Evolutionary conservation across 73 alveolate genomes (phyloP).

Genomic region (Paramecium pentaurelia): DNA sequence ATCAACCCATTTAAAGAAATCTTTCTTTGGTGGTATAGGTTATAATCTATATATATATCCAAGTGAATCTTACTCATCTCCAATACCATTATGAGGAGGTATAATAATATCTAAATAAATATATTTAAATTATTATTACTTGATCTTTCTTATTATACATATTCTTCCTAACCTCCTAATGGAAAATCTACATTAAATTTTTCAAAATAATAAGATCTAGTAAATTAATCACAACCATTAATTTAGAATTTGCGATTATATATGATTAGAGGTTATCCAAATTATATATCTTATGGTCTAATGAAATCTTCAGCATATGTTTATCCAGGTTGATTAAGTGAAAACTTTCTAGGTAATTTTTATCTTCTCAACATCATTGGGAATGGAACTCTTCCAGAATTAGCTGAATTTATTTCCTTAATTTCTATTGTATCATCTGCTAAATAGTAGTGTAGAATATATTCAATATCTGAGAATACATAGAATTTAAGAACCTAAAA

Average conservation of each 20-base stretch:
- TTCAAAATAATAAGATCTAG: conserved; percentile 74
- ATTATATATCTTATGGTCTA: conserved; percentile 82
- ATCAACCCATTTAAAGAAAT: conserved; percentile 94
- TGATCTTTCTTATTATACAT: conserved; percentile 74
- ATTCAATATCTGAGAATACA: conserved; percentile 79
- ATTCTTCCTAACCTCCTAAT: conserved; percentile 79
- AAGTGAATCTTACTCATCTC: conserved; percentile 94
- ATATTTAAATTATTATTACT: conserved; percentile 22
- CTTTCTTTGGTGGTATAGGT: conserved; percentile 86
- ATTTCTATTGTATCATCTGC: conserved; percentile 97
- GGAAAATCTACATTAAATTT: conserved; percentile 85
- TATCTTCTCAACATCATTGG: conserved; percentile 86
- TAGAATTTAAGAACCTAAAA: conserved; percentile 72
- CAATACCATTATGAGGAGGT: conserved; percentile 97
- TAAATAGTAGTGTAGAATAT: conserved; percentile 83
- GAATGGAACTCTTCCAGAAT: conserved; percentile 92
- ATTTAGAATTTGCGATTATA: conserved; percentile 80
- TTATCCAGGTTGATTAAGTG: conserved; percentile 91
- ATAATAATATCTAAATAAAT: conserved; percentile 58
- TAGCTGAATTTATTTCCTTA: conserved; percentile 87
- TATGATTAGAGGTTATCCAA: conserved; percentile 72
- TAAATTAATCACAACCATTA: conserved; percentile 91
- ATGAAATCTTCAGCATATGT: conserved; percentile 81
- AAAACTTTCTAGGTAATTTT: conserved; percentile 87
- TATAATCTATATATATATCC: conserved; percentile 84